Evolutionary conservation across 176 grass and related monocot species (phyloP).

Genomic region (Oryza coarctata): DNA sequence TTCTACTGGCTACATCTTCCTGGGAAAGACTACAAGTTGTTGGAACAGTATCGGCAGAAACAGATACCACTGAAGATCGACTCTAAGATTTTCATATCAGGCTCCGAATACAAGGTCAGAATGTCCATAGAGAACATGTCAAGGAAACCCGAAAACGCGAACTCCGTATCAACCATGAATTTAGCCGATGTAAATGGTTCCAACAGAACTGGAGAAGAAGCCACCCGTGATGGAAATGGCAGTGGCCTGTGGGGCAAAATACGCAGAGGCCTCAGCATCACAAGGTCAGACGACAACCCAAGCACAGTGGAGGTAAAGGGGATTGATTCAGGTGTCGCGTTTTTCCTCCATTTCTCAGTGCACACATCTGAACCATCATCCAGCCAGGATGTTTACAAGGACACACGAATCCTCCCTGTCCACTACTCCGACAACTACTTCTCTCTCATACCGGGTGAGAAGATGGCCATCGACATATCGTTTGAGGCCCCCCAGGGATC

Average conservation of each 20-base stretch:
- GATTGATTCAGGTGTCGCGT: constrained; percentile 65
- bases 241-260: constrained; percentile 50
- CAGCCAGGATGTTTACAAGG: constrained; percentile 33
- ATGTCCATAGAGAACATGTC: constrained; percentile 73
- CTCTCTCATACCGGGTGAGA: constrained; percentile 76
- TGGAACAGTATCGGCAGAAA: constrained; percentile 64
- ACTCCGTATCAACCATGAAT: constrained; percentile 4
- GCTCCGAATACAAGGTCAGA: constrained; percentile 50
- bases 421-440: constrained; percentile 94
- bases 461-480: constrained; percentile 52
- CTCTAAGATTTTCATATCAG: constrained; percentile 62
- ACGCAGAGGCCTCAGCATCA: constrained; percentile 2
- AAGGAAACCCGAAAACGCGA: constrained; percentile 38
- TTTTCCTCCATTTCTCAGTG: constrained; percentile 88
- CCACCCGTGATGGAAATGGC: constrained; percentile 8
- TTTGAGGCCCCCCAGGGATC: constrained; percentile 68
- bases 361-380: constrained; percentile 50
- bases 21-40: constrained; percentile 71
- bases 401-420: constrained; percentile 94
- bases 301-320: constrained; percentile 51
- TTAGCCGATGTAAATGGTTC: constrained; percentile 11
- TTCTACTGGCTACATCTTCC: constrained; percentile 94
- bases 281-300: constrained; percentile 20
- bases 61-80: constrained; percentile 67
- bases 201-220: constrained; percentile 1